Evolutionary conservation across 495 filamentous ascomycete genomes (phyloP).

Genomic region (Penicillium pulvis): DNA sequence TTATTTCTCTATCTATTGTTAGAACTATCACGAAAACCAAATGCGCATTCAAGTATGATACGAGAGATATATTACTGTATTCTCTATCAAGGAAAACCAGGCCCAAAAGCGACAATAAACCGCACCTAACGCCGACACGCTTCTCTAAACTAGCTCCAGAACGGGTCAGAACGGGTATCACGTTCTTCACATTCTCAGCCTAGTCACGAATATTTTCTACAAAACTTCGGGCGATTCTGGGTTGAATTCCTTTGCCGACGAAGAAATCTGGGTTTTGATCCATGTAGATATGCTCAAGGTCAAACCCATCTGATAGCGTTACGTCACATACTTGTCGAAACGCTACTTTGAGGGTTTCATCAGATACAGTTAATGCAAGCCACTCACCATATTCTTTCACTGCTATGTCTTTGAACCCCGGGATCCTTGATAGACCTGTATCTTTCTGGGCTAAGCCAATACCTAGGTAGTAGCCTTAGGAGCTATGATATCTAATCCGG

Average conservation of each 20-base stretch:
- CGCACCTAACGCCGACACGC: no score
- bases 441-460: neutral
- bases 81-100: no score
- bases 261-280: slow-evolving; percentile 29
- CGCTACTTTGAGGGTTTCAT: slow-evolving; percentile 17
- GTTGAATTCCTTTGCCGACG: slow-evolving; percentile 10
- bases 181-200: slow-evolving; percentile 20
- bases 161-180: no score
- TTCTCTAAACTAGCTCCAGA: no score
- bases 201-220: slow-evolving; percentile 22
- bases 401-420: slow-evolving; percentile 17
- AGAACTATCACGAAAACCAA: no score
- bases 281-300: slow-evolving; percentile 24
- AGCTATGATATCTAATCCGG: no score
- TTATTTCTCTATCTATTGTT: no score
- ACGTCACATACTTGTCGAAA: slow-evolving; percentile 23
- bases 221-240: slow-evolving; percentile 21
- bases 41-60: no score
- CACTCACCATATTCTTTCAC: slow-evolving; percentile 25
- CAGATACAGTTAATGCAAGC: slow-evolving; percentile 19
- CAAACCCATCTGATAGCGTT: slow-evolving; percentile 19
- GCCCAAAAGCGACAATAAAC: no score
- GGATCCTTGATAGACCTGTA: slow-evolving; percentile 8
- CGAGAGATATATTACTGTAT: no score
- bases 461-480: neutral